Conservation (phyloP, 371 early-diverging fungal species). For the Nematocida major region DNA sequence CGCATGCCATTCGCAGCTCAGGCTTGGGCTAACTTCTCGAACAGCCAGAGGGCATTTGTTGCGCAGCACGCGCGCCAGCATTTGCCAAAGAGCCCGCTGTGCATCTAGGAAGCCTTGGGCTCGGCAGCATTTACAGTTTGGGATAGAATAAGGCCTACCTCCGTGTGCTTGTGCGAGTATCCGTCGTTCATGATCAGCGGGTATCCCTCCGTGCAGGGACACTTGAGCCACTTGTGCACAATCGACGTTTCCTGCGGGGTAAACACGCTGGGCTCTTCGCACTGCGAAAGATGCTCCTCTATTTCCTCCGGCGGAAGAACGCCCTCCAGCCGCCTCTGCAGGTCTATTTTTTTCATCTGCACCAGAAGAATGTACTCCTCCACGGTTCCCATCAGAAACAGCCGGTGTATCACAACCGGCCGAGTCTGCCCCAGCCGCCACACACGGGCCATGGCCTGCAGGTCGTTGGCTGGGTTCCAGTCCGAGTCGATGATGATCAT, state of each 20-base stretch:
- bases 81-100: no score
- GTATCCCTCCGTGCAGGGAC: constrained; percentile 14
- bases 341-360: constrained; percentile 44
- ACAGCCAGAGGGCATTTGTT: no score
- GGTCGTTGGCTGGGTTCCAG: constrained; percentile 89
- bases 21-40: no score
- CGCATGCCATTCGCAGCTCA: no score
- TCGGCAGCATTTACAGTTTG: not conserved
- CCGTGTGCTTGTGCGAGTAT: constrained; percentile 26
- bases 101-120: no score
- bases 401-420: constrained; percentile 40
- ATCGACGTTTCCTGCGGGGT: constrained; percentile 6
- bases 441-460: constrained; percentile 81
- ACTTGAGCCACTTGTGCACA: constrained; percentile 37
- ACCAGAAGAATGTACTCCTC: constrained; percentile 48
- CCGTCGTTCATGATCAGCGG: not conserved
- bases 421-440: constrained; percentile 83
- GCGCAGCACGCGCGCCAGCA: no score
- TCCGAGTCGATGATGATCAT: constrained; percentile 86
- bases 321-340: constrained; percentile 36
- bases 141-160: constrained; percentile 11
- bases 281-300: constrained; percentile 31
- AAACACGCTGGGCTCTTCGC: not conserved
- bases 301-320: constrained; percentile 6
- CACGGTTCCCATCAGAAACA: constrained; percentile 46